Evolutionary conservation across 768 basidiomycete species (phyloP).

Genomic region (Leccinellum rugosiceps): DNA sequence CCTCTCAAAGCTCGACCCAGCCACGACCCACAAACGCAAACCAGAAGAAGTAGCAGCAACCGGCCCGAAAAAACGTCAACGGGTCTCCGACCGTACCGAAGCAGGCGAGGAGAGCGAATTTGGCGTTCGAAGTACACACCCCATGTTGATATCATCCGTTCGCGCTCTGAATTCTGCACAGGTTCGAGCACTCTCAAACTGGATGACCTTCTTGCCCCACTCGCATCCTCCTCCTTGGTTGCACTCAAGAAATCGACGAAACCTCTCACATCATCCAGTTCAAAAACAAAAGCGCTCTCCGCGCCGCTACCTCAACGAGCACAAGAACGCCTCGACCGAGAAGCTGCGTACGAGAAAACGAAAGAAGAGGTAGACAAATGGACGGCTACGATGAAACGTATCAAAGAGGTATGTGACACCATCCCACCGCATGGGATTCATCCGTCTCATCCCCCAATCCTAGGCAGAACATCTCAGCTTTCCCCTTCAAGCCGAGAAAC

Average conservation of each 20-base stretch:
- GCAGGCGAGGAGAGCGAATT: slow-evolving; percentile 83
- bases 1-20: slow-evolving; percentile 59
- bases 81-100: slow-evolving; percentile 70
- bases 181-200: slow-evolving; percentile 53
- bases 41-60: slow-evolving; percentile 20
- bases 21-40: slow-evolving; percentile 58
- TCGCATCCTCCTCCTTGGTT: slow-evolving; percentile 57
- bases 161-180: background rate
- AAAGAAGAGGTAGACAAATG: slow-evolving; percentile 92
- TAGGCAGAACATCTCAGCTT: slow-evolving; percentile 87
- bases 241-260: slow-evolving; percentile 72
- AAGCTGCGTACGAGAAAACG: slow-evolving; percentile 93
- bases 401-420: slow-evolving; percentile 64
- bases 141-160: background rate
- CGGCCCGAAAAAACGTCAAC: slow-evolving; percentile 49
- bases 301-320: slow-evolving; percentile 84
- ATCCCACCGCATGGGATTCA: background rate
- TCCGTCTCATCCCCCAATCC: slow-evolving; percentile 3
- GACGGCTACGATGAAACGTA: slow-evolving; percentile 87
- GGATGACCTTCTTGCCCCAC: slow-evolving; percentile 74
- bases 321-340: slow-evolving; percentile 87
- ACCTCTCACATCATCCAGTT: slow-evolving; percentile 50
- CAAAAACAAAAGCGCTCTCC: slow-evolving; percentile 59
- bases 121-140: slow-evolving; percentile 47
- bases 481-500: slow-evolving; percentile 66